Conservation (phyloP, 2,329 filamentous ascomycete genomes). For the Sporothrix schenckii region DNA sequence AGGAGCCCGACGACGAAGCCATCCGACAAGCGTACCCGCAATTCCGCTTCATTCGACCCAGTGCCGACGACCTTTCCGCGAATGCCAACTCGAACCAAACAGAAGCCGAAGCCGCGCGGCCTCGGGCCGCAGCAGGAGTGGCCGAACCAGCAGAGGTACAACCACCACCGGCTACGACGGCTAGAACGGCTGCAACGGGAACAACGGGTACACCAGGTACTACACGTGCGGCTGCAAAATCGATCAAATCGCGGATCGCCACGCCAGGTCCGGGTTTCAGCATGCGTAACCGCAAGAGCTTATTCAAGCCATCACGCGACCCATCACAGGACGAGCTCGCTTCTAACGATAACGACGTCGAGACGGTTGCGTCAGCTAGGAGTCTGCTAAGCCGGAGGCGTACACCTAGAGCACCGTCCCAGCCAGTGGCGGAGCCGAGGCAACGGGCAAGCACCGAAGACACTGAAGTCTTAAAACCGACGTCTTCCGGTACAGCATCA, state of each 20-base stretch:
- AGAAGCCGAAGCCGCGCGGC: not conserved
- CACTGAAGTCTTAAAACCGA: not conserved
- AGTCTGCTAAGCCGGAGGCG: constrained; percentile 27
- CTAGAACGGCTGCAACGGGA: not conserved
- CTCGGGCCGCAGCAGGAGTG: not conserved
- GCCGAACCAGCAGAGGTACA: not conserved
- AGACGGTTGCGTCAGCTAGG: constrained; percentile 21
- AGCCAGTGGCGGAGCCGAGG: not conserved
- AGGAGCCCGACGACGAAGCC: constrained; percentile 30
- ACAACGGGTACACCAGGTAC: not conserved
- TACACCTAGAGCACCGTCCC: not conserved
- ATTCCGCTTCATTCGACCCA: constrained; percentile 34
- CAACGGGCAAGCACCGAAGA: not conserved
- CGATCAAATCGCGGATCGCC: constrained; percentile 28
- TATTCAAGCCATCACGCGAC: constrained; percentile 24
- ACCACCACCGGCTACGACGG: not conserved
- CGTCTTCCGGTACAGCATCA: not conserved
- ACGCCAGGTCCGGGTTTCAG: constrained; percentile 28
- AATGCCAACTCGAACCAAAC: not conserved
- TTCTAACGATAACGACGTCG: constrained; percentile 21
- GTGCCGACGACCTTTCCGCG: not conserved
- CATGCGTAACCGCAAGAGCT: constrained; percentile 21
- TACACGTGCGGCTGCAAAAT: not conserved
- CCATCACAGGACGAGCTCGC: constrained; percentile 30
- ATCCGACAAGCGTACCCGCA: constrained; percentile 34